Base-by-base conservation (phyloP, 371 early-diverging fungal genomes). In the Rhizomucor miehei region DNA sequence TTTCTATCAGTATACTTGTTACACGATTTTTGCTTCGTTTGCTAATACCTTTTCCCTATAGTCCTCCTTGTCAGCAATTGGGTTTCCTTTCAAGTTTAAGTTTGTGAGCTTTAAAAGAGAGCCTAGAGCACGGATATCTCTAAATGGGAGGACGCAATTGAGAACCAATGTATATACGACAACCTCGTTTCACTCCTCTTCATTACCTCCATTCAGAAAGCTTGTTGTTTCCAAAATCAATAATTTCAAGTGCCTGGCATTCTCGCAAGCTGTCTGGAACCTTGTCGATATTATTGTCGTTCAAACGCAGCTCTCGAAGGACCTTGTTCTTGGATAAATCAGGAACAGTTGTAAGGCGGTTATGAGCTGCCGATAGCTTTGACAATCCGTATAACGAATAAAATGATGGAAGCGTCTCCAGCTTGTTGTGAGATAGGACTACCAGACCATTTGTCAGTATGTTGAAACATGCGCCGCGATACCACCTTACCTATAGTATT, bases 21-120 rank as follows among this genome's bases (percentile, higher is more conserved):
- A 14, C 34, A 39, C 13, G 5, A 5, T 51, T 4, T 16, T 20
- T 34, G 11, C 11, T 34, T 35, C 10, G 10, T 39, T 35, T 14
- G 19, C 19, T 9, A 40, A 56, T 70, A 84, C 85, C 80, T 74
- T 84, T 60, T 86, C 77, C 41, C 77, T 67, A 52, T 90, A 90
- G 43, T 79, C 79, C 6, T 81, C 77, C 60, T 80, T 79, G 1
- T 73, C 61, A n/a, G 82, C 69, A 37, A 92, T 69, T 19, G 89
- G 89, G 55, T 94, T 94, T 12, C 91, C 92, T 44, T 88, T 88
- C 25, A 94, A 64, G 54, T 85, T 92, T 16, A 94, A 67, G 45
- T 92, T 89, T 52, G 75, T 69, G 25, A 94, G 65, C 34, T 75
- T 62, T 12, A 77, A 52, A 35, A 90, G 57, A 0, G 82, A 77